Evolutionary conservation across 2,329 filamentous ascomycete genomes (phyloP).

Genomic region (Ascochyta lentis): DNA sequence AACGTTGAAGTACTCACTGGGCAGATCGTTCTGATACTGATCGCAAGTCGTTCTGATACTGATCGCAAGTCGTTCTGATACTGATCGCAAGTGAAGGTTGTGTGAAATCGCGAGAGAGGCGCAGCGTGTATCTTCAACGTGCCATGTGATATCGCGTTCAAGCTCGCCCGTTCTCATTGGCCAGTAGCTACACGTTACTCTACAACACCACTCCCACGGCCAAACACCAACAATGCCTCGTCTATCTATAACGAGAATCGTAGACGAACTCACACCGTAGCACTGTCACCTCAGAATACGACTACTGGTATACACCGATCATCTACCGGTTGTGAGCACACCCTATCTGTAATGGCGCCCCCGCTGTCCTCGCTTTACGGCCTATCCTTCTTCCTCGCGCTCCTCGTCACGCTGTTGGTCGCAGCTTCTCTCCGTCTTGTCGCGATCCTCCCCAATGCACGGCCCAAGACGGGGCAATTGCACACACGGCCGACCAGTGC

Average conservation of each 20-base stretch:
- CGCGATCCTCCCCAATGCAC: slow-evolving; percentile 47
- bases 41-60: neutral
- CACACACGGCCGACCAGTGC: slow-evolving; percentile 48
- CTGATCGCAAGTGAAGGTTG: neutral
- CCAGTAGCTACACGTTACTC: neutral
- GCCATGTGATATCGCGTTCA: neutral
- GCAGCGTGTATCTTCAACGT: neutral
- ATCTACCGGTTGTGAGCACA: neutral
- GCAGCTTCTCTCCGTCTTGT: slow-evolving; percentile 48
- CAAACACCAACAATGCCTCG: neutral
- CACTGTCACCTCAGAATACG: too few relatives aligned
- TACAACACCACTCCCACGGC: neutral
- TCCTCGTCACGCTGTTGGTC: slow-evolving; percentile 44
- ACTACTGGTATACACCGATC: neutral
- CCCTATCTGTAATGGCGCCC: slow-evolving; percentile 27
- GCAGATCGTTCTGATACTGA: neutral
- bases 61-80: neutral
- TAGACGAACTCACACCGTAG: neutral
- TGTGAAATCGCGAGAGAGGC: neutral
- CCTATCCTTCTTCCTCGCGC: slow-evolving; percentile 40
- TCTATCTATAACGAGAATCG: neutral
- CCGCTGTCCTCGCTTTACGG: slow-evolving; percentile 28
- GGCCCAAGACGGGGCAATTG: slow-evolving; percentile 24
- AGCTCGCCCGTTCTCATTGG: neutral
- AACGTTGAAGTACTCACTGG: neutral